Percentiles rank a stretch among this genome's conserved stretches.
Conservation (phyloP, 1,284 basidiomycete genomes). For the Sutorius eximius region DNA sequence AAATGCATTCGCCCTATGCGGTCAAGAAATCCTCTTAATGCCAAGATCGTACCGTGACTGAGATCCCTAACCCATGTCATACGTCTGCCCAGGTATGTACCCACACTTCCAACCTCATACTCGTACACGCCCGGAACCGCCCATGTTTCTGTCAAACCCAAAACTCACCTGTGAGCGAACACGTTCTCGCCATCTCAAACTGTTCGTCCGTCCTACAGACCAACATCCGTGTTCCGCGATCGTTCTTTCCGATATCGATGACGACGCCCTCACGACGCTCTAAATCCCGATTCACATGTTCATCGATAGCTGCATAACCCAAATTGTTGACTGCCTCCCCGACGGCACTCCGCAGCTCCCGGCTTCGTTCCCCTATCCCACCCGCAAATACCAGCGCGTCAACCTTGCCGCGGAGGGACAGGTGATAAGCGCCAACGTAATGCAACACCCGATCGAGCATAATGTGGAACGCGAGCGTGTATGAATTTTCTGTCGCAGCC, state of each 20-base stretch:
- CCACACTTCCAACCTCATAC: not conserved
- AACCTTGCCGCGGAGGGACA: constrained; percentile 65
- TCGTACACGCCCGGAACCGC: not conserved
- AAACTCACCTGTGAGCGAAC: constrained; percentile 31
- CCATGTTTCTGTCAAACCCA: constrained; percentile 13
- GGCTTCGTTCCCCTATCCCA: constrained; percentile 79
- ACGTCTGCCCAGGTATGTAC: not conserved
- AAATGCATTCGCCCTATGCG: no score
- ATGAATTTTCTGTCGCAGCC: constrained; percentile 27
- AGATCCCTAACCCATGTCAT: no score
- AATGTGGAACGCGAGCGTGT: constrained; percentile 67
- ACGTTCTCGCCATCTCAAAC: constrained; percentile 68
- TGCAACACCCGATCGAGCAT: constrained; percentile 74
- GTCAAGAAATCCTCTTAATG: no score
- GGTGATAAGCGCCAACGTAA: constrained; percentile 72
- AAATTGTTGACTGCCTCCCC: constrained; percentile 54
- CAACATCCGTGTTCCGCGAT: constrained; percentile 42
- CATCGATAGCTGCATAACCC: constrained; percentile 57
- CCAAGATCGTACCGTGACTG: no score
- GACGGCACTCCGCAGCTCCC: constrained; percentile 60
- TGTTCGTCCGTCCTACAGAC: constrained; percentile 69
- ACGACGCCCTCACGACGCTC: constrained; percentile 39
- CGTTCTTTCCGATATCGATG: constrained; percentile 44
- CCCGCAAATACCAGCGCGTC: constrained; percentile 85
- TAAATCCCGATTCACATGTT: constrained; percentile 39